phyloP scores from a whole-genome alignment of 2,329 filamentous ascomycete genomes.

The Xylaria sp. region DNA sequence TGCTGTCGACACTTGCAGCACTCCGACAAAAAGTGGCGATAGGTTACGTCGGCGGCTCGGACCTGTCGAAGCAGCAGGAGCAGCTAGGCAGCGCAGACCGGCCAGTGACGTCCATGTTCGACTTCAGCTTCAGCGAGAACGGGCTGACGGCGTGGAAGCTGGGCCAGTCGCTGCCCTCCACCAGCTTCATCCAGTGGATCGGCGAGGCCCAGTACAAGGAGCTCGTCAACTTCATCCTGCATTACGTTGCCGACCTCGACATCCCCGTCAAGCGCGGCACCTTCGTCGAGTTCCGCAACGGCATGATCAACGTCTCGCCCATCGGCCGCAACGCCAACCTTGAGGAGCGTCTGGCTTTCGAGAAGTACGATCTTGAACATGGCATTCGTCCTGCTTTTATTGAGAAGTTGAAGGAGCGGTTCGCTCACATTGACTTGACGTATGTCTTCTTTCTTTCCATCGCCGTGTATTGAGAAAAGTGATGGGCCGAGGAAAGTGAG shows the following conservation, averaged over 20 bases:
- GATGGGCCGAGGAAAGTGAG: not conserved
- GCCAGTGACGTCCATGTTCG: slow-evolving; percentile 87
- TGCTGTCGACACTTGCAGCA: slow-evolving; percentile 80
- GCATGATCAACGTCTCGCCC: slow-evolving; percentile 89
- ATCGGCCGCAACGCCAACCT: slow-evolving; percentile 86
- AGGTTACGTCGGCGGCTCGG: slow-evolving; percentile 91
- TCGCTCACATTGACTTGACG: slow-evolving; percentile 86
- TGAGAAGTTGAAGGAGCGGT: slow-evolving; percentile 78
- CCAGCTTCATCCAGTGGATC: slow-evolving; percentile 91
- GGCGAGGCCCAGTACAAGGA: slow-evolving; percentile 86
- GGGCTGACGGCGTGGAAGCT: slow-evolving; percentile 90
- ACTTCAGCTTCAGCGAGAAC: slow-evolving; percentile 98
- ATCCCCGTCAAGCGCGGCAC: slow-evolving; percentile 86
- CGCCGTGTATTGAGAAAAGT: not conserved
- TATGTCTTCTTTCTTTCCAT: slow-evolving; percentile 59
- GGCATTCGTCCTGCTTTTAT: slow-evolving; percentile 83
- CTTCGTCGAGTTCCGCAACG: slow-evolving; percentile 89
- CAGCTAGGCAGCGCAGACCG: slow-evolving; percentile 78
- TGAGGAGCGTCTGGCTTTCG: slow-evolving; percentile 83
- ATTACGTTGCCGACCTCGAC: slow-evolving; percentile 86
- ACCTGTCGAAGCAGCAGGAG: slow-evolving; percentile 94
- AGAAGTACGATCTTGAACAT: slow-evolving; percentile 82
- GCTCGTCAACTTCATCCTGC: slow-evolving; percentile 79
- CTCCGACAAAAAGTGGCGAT: slow-evolving; percentile 90
- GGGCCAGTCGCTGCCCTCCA: slow-evolving; percentile 78